Evolutionary conservation across 495 filamentous ascomycete genomes (phyloP).

Genomic region (Neurospora sp.): DNA sequence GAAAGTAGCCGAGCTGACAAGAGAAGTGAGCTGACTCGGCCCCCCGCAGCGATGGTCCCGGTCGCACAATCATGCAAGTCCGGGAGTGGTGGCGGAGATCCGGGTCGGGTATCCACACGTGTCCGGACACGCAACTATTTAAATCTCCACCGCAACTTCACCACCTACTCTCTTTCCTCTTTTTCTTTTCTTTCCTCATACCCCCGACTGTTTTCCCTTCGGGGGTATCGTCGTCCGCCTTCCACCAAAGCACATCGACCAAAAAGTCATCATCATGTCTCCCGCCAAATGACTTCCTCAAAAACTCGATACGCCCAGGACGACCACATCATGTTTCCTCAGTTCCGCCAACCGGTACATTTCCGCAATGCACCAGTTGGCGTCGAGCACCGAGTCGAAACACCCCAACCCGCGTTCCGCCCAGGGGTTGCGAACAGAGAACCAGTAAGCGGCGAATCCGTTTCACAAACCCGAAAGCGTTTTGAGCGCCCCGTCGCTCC

Average conservation of each 20-base stretch:
- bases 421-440: slow-evolving; percentile 6
- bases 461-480: slow-evolving; percentile 4
- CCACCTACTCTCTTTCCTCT: background rate
- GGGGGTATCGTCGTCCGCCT: background rate
- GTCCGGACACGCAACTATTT: background rate
- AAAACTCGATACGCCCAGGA: background rate
- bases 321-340: background rate
- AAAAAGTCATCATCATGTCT: background rate
- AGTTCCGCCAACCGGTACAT: background rate
- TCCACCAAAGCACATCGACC: background rate
- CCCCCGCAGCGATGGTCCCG: too few species aligned
- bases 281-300: background rate
- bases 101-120: background rate
- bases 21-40: too few species aligned
- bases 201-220: background rate
- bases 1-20: background rate
- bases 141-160: background rate
- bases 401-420: slow-evolving; percentile 5
- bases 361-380: background rate
- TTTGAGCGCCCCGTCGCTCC: slow-evolving; percentile 6
- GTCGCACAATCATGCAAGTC: background rate
- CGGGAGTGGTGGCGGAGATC: background rate
- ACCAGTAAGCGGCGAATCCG: slow-evolving; percentile 8
- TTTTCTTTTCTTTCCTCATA: background rate
- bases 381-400: background rate